These are phyloP conservation scores for Globisporangium okanoganense DNA, from an alignment of 352 stramenopile species.

Conservation along the genomic window DNA sequence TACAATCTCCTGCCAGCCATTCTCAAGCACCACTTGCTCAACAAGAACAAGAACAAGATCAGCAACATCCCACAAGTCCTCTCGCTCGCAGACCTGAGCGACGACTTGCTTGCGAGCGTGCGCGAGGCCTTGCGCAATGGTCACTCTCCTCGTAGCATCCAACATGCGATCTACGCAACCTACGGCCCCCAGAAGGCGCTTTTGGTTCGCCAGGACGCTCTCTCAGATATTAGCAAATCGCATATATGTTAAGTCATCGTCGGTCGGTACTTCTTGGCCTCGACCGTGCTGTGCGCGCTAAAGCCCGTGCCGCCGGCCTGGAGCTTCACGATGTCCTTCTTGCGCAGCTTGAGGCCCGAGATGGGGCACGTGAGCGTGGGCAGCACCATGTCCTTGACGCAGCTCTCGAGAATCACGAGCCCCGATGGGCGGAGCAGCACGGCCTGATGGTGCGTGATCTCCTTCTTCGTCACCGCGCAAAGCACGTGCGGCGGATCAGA, in stretches of 20 bases:
- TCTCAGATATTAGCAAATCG: slow-evolving; percentile 38
- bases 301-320: slow-evolving; percentile 75
- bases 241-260: slow-evolving; percentile 74
- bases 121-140: slow-evolving; percentile 41
- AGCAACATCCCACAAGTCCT: slow-evolving; percentile 14
- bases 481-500: slow-evolving; percentile 37
- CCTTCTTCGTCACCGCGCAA: slow-evolving; percentile 81
- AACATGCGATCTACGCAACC: slow-evolving; percentile 32
- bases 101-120: slow-evolving; percentile 48
- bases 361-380: slow-evolving; percentile 85
- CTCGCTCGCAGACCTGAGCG: slow-evolving; percentile 48
- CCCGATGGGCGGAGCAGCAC: slow-evolving; percentile 79
- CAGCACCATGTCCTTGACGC: slow-evolving; percentile 79
- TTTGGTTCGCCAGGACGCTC: slow-evolving; percentile 27
- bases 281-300: slow-evolving; percentile 81
- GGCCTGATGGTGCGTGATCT: slow-evolving; percentile 71
- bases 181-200: slow-evolving; percentile 49
- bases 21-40: slow-evolving; percentile 2
- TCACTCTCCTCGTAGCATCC: slow-evolving; percentile 21
- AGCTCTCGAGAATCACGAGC: slow-evolving; percentile 75
- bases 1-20: not conserved
- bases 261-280: slow-evolving; percentile 85
- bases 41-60: not conserved
- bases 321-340: slow-evolving; percentile 83
- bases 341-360: slow-evolving; percentile 77